Base-by-base conservation (phyloP, 2,329 filamentous ascomycete genomes). In the Botrytis byssoidea region DNA sequence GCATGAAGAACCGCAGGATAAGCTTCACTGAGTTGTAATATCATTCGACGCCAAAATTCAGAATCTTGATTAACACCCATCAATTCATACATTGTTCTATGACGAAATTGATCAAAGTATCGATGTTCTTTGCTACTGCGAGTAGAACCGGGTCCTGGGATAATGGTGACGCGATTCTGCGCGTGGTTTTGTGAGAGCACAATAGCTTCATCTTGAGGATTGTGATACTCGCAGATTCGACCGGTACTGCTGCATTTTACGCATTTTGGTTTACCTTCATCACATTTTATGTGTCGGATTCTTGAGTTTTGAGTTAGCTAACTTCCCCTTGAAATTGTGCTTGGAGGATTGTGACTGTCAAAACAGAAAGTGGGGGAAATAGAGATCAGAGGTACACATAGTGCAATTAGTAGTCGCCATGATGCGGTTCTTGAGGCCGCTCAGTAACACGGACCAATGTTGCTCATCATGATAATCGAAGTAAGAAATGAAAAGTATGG, bases 391-490 rank as follows among this genome's bases (percentile, higher is more conserved):
- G 88, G 83, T 93, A 91, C 92, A 91, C 88, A 86, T 81, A 88
- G 87, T 88, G 88, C 91, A 87, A 90, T 91, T 67, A 88, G 88
- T 84, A 85, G 86, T 93, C 93, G 88, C 93, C 93, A 92, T 88
- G 83, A 86, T 85, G 90, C 91, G 91, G 93, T 92, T 94, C 92
- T 95, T 95, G 93, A 94, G 88, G 89, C 91, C 91, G 90, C 91
- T 95, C 92, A 89, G 93, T 90, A 95, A 96, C 92, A 95, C 92
- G 93, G 93, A 95, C 93, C 92, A 95, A 95, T 90, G 87, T 87
- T 88, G 92, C 88, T 95, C 92, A 94, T 95, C 92, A 92, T 88
- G 80, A 80, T 82, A 77, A 12, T 67, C 78, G 4, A 20, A 37
- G 16, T 37, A 29, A 55, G 29, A n/a, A 65, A 4, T 16, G 6